Conservation (phyloP, 1,284 basidiomycete species). For the Moesziomyces globuligerus region DNA sequence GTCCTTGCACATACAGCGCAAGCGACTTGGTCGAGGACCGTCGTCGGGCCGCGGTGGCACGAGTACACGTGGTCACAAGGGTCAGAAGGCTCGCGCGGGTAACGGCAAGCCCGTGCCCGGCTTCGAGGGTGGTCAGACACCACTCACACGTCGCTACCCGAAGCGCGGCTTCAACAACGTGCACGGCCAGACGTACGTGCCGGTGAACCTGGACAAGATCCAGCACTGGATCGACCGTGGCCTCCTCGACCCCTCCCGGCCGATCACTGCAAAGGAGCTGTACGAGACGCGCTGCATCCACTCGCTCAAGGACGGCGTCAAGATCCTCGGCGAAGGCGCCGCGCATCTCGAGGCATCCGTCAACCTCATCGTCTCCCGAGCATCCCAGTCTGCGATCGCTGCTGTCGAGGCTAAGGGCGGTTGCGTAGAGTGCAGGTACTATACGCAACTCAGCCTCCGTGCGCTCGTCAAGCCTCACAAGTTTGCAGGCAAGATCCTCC, state of each 20-base stretch:
- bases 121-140: conserved; percentile 97
- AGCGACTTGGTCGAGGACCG: conserved; percentile 91
- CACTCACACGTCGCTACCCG: conserved; percentile 88
- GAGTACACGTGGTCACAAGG: conserved; percentile 92
- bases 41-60: conserved; percentile 90
- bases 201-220: conserved; percentile 85
- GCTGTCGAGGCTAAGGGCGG: conserved; percentile 86
- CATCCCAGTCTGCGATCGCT: conserved; percentile 84
- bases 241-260: conserved; percentile 78
- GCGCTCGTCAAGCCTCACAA: conserved; percentile 77
- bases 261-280: conserved; percentile 88
- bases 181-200: conserved; percentile 76
- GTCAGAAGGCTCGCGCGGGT: conserved; percentile 91
- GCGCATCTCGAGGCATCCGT: conserved; percentile 78
- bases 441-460: conserved; percentile 84
- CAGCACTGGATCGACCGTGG: conserved; percentile 91
- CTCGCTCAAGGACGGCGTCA: conserved; percentile 87
- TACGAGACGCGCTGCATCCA: conserved; percentile 87
- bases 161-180: conserved; percentile 93
- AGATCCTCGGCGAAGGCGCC: conserved; percentile 84
- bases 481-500: conserved; percentile 56
- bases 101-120: conserved; percentile 81
- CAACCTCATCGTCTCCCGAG: conserved; percentile 84
- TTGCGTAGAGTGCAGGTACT: conserved; percentile 87
- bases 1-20: conserved; percentile 72